A percentile compares a stretch with the other conserved stretches of the same genome.
Conservation (phyloP, 805 yeast species). For the Suhomyces kilbournensis region DNA sequence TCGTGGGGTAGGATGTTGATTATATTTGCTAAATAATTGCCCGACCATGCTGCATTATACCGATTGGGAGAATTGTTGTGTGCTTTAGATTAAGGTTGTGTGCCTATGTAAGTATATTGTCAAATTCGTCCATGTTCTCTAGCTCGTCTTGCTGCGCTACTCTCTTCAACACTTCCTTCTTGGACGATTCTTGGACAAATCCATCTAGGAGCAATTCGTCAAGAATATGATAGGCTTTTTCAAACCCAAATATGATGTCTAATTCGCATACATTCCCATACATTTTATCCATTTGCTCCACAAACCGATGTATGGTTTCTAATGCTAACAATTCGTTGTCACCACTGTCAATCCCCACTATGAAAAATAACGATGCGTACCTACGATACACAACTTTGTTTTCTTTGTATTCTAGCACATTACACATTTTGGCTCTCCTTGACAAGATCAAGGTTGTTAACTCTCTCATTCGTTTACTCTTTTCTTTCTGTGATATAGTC, state of each 20-base stretch:
- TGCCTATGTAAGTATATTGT: conserved; percentile 31
- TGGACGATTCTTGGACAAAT: conserved; percentile 76
- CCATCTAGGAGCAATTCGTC: conserved; percentile 92
- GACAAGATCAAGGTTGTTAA: conserved; percentile 80
- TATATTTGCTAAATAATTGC: neutral
- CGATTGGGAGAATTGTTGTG: neutral
- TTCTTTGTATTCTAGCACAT: conserved; percentile 82
- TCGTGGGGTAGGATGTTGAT: neutral
- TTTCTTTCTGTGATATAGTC: conserved; percentile 80
- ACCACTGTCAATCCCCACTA: conserved; percentile 77
- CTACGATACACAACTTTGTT: conserved; percentile 85
- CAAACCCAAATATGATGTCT: conserved; percentile 94
- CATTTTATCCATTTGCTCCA: conserved; percentile 93
- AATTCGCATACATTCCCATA: conserved; percentile 96
- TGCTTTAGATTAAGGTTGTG: neutral
- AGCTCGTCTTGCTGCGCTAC: conserved; percentile 84
- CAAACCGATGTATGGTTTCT: conserved; percentile 88
- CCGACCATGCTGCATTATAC: neutral
- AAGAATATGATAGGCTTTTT: conserved; percentile 85
- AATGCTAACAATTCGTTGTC: conserved; percentile 86
- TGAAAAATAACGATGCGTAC: conserved; percentile 89
- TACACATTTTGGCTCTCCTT: conserved; percentile 92
- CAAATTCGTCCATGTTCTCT: conserved; percentile 70
- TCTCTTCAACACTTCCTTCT: conserved; percentile 70
- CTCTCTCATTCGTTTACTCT: conserved; percentile 78